These are phyloP conservation scores for Nicotiana obtusifolia DNA, from an alignment of 257 asterid genomes.

Conservation along the genomic window DNA sequence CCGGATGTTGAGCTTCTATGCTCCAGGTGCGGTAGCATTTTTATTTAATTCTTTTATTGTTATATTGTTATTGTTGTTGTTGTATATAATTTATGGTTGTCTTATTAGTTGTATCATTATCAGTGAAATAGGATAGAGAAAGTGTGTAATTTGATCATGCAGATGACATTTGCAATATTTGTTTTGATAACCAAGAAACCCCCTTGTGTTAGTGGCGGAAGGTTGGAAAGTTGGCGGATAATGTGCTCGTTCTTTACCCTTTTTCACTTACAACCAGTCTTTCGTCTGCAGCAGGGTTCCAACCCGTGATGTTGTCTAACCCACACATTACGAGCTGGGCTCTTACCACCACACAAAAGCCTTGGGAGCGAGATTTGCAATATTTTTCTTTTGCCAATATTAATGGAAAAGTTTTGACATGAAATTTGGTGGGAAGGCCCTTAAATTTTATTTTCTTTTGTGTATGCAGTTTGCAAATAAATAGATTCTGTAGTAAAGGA, in stretches of 20 bases:
- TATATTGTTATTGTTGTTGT: background rate
- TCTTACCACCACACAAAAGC: too few species aligned
- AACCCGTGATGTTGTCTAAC: too few species aligned
- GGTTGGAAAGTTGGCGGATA: too few species aligned
- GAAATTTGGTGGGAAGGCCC: background rate
- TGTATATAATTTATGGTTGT: background rate
- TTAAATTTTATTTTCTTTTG: background rate
- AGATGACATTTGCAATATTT: background rate
- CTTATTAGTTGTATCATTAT: background rate
- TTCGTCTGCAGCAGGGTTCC: too few species aligned
- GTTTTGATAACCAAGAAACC: too few species aligned
- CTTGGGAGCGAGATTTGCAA: background rate
- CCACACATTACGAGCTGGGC: too few species aligned
- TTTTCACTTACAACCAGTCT: too few species aligned
- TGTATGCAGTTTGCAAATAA: background rate
- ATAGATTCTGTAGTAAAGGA: background rate
- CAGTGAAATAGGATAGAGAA: background rate
- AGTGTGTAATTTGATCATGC: background rate
- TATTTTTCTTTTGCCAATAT: background rate
- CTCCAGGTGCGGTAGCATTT: constrained; percentile 58
- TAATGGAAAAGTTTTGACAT: background rate
- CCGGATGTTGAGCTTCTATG: constrained; percentile 96
- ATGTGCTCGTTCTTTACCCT: too few species aligned
- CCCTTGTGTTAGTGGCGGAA: too few species aligned
- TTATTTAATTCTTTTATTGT: background rate